Conservation (phyloP, 345 rosid species). For the Pugionium cornutum region DNA sequence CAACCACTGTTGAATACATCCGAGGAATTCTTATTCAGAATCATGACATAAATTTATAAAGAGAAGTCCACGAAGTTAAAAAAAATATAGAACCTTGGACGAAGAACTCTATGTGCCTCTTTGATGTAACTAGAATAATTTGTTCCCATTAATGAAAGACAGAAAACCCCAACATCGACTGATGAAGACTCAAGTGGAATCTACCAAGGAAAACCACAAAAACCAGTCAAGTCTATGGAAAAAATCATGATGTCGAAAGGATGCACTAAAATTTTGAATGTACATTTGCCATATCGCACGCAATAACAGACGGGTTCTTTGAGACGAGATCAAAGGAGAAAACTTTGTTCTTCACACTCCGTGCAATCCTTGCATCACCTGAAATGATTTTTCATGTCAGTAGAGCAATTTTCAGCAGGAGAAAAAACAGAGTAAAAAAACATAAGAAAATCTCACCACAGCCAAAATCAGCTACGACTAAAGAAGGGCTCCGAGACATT, state of each 20-base stretch:
- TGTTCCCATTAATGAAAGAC: slow-evolving; percentile 94
- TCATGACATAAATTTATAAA: background rate
- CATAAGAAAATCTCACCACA: slow-evolving; percentile 74
- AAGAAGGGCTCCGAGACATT: slow-evolving; percentile 56
- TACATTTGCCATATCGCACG: slow-evolving; percentile 95
- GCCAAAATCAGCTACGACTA: slow-evolving; percentile 96
- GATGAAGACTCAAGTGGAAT: slow-evolving; percentile 63
- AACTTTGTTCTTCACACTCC: slow-evolving; percentile 84
- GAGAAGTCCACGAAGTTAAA: background rate
- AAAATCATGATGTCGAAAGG: background rate
- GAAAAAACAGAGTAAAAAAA: too few relatives aligned
- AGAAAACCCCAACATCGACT: slow-evolving; percentile 81
- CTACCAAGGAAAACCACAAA: slow-evolving; percentile 47
- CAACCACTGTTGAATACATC: slow-evolving; percentile 58
- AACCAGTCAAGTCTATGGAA: background rate
- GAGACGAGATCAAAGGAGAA: slow-evolving; percentile 91
- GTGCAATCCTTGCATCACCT: slow-evolving; percentile 90
- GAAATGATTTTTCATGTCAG: slow-evolving; percentile 21
- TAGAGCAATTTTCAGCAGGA: too few relatives aligned
- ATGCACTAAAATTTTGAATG: slow-evolving; percentile 1
- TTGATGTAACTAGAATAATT: slow-evolving; percentile 69
- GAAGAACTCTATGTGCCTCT: slow-evolving; percentile 89
- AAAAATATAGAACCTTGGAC: slow-evolving; percentile 59
- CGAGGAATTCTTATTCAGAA: slow-evolving; percentile 5
- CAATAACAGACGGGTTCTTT: slow-evolving; percentile 72